Evolutionary conservation across 2,329 filamentous ascomycete species (phyloP), one percentile per base, ranked within the genome.

Genomic region (Proliferodiscus dingleyae): DNA sequence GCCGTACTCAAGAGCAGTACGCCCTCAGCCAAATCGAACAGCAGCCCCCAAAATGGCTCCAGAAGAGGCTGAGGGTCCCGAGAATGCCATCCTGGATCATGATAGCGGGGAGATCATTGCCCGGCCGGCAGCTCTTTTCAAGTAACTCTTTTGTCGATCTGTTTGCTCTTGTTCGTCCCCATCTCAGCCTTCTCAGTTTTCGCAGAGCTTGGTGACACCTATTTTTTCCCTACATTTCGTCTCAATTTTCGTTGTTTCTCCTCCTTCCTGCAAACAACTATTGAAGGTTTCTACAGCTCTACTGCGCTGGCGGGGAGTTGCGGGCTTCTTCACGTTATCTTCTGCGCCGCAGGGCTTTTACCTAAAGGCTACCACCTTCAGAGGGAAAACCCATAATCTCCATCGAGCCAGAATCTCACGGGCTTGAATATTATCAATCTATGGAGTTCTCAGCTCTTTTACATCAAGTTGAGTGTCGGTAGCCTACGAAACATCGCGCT

Each of bases 381-480:
- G 15, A n/a, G 32, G 16, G n/a, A 19, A 10, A 29, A 16, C 36
- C 33, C 23, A 22, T 16, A 13, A 42, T 8, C 23, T n/a, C n/a
- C 26, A 19, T 33, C 37, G 24, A 5, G 7, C 21, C 13, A 18
- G 19, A 15, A 11, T 11, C 9, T 36, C 28, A 16, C 11, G 18
- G 19, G 16, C 23, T 21, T 18, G 39, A 32, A 41, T 21, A 16
- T 28, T 30, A 23, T 19, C 16, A n/a, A 49, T 53, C 45, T 30
- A 56, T 56, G 51, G 51, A 52, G 49, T 38, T 18, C 36, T 40
- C 36, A 41, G 9, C 29, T 40, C 22, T 19, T 3, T 24, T 15
- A 18, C 30, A 23, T 44, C 39, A 49, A 47, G 40, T 49, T 28
- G 38, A 47, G 32, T 39, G 21, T 49, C 47, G 51, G 51, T 47